Evolutionary conservation across 1,284 basidiomycete genomes (phyloP).

Genomic region (Rhodotorula glutinis): DNA sequence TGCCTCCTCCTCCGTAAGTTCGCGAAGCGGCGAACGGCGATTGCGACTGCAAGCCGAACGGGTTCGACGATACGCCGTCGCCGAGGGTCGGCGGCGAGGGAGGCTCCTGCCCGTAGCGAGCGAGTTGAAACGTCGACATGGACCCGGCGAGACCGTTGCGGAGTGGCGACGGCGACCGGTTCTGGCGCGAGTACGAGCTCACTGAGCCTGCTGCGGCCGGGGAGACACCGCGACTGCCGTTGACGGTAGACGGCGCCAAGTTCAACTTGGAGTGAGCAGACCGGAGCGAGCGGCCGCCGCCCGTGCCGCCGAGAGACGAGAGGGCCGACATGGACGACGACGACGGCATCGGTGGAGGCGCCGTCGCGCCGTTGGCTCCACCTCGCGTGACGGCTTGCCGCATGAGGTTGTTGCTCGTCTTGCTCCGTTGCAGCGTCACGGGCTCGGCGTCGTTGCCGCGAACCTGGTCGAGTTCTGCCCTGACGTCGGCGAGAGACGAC

Average conservation of each 20-base stretch:
- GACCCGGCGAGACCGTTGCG: constrained; percentile 30
- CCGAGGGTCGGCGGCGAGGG: constrained; percentile 18
- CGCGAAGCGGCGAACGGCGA: constrained; percentile 29
- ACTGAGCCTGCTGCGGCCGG: constrained; percentile 28
- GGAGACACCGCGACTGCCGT: constrained; percentile 20
- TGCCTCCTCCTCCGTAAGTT: not conserved
- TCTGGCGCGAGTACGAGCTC: not conserved
- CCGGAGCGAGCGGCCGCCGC: not conserved
- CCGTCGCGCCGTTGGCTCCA: not conserved
- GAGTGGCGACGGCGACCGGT: constrained; percentile 27
- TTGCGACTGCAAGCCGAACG: constrained; percentile 29
- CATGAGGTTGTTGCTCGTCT: constrained; percentile 12
- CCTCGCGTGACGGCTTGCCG: not conserved
- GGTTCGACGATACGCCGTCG: constrained; percentile 10
- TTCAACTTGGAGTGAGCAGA: constrained; percentile 31
- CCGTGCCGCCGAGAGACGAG: constrained; percentile 5
- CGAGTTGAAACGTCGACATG: constrained; percentile 36
- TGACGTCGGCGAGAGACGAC: constrained; percentile 24
- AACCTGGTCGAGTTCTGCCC: constrained; percentile 21
- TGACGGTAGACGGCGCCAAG: constrained; percentile 17
- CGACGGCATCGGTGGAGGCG: constrained; percentile 1
- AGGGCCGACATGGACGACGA: constrained; percentile 35
- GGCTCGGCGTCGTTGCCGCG: constrained; percentile 3
- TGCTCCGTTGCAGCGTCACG: constrained; percentile 18
- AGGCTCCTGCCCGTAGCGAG: constrained; percentile 2